Evolutionary conservation across 441 rosid genomes (phyloP).

Genomic region (Aleurites moluccanus): DNA sequence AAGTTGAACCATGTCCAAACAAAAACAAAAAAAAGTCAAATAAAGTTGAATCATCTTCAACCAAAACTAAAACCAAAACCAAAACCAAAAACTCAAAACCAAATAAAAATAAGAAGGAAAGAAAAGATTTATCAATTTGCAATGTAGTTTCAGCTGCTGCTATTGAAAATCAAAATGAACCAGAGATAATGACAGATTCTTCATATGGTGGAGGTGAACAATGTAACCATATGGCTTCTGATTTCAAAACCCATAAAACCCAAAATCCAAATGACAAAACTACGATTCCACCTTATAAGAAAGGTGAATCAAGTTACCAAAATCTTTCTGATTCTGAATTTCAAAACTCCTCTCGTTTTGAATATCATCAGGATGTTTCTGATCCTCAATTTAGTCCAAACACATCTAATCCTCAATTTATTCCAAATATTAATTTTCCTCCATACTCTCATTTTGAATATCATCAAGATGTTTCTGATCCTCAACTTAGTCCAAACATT

Average conservation of each 20-base stretch:
- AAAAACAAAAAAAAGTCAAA: neutral
- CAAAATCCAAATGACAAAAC: neutral
- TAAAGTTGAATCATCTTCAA: neutral
- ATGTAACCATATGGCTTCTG: neutral
- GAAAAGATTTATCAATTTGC: neutral
- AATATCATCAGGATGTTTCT: neutral
- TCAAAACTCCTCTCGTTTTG: neutral
- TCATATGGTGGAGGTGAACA: conserved; percentile 3
- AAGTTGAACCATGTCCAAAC: neutral
- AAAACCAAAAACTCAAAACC: neutral
- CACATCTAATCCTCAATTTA: too few species aligned
- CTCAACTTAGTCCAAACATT: neutral
- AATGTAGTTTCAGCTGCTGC: neutral
- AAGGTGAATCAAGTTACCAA: neutral
- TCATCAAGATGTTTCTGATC: neutral
- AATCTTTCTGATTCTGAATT: neutral
- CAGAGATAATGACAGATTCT: neutral
- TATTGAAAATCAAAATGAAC: neutral
- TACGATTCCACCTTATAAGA: neutral
- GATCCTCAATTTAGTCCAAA: neutral
- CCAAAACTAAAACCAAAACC: too few species aligned
- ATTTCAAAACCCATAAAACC: neutral
- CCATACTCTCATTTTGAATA: too few species aligned
- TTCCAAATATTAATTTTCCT: too few species aligned
- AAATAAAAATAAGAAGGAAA: neutral